A percentile compares a stretch with the other conserved stretches of the same genome.
Evolutionary conservation across 495 filamentous ascomycete genomes (phyloP).

Genomic region (Podospora didyma): DNA sequence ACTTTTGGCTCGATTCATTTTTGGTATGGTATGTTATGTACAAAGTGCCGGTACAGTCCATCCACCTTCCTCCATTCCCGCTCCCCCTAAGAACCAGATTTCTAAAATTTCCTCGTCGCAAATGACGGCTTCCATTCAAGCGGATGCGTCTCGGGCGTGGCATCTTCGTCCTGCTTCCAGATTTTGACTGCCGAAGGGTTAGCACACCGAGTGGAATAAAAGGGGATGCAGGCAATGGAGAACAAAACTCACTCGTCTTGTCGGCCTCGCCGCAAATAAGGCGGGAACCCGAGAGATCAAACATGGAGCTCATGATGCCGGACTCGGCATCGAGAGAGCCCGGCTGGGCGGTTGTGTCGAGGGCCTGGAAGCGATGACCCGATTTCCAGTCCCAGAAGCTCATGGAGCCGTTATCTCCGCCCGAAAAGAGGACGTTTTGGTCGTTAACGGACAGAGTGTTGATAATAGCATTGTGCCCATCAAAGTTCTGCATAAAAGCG

Average conservation of each 20-base stretch:
- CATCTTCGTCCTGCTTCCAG: constrained; percentile 87
- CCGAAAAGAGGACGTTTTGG: constrained; percentile 91
- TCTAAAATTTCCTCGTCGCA: constrained; percentile 43
- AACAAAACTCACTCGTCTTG: constrained; percentile 67
- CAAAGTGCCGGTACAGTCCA: too few species aligned
- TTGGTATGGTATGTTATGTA: too few species aligned
- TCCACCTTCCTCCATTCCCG: too few species aligned
- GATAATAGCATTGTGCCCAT: constrained; percentile 93
- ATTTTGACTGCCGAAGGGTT: constrained; percentile 66
- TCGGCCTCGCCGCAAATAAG: constrained; percentile 93
- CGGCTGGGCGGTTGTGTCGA: constrained; percentile 89
- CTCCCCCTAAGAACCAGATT: neutral
- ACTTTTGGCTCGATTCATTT: neutral
- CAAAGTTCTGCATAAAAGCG: constrained; percentile 99
- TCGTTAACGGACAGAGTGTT: constrained; percentile 93
- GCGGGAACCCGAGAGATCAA: constrained; percentile 82
- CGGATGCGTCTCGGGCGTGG: constrained; percentile 87
- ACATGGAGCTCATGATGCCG: constrained; percentile 88
- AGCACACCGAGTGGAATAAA: constrained; percentile 6
- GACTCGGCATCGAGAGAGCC: constrained; percentile 91
- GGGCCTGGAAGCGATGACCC: constrained; percentile 80
- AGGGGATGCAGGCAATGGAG: neutral
- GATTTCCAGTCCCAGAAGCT: constrained; percentile 99
- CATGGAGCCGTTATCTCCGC: constrained; percentile 94
- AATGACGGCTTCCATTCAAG: constrained; percentile 89